Base-by-base conservation (phyloP, 2,329 filamentous ascomycete species). In the Neophaeococcomyces aloes region DNA sequence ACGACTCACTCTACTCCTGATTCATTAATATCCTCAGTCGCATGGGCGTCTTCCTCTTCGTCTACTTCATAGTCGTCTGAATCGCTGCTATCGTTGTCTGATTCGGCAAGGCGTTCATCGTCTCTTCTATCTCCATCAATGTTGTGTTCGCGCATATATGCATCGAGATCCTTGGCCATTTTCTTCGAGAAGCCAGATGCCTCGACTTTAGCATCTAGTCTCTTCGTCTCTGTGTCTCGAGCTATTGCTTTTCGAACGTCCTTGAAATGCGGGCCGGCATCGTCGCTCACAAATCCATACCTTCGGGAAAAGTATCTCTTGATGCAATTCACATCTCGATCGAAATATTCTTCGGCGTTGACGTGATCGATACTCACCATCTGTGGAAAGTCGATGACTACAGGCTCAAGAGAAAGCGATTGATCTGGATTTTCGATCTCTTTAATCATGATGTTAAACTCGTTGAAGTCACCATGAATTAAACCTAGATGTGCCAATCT, bases 401-500 rank as follows among this genome's bases (percentile, higher is more conserved):
- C 77, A 1, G 91, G 91, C 5, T 77, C 78, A 19, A 94, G 68
- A 27, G 63, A 48, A 34, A 54, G 44, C 4, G 49, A 42, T 13
- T 43, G 46, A 15, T 34, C 44, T 10, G 44, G 38, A 13, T 18
- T 18, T 34, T 50, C 48, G 2, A 38, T 15, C 61, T 96, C 89
- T 59, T 91, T 86, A 61, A 98, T 80, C 27, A 98, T 70, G 51
- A 98, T 89, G 62, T 98, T 98, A 73, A 98, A 98, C 64, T 98
- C 93, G 68, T 98, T 98, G 69, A 93, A 98, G 61, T 98, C 91
- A 49, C 91, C 91, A 60, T 98, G 91, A 49, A 98, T 98, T 37
- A 98, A 69, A 5, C 91, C 91, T 54, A 88, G 79, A 49, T 78
- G 78, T 4, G 91, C 89, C 31, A 98, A 72, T 21, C 80, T 76